Percentiles rank a stretch among this genome's conserved stretches.
These are phyloP conservation scores for Penicillium steckii DNA, from an alignment of 495 filamentous ascomycete species.

Conservation along the genomic window DNA sequence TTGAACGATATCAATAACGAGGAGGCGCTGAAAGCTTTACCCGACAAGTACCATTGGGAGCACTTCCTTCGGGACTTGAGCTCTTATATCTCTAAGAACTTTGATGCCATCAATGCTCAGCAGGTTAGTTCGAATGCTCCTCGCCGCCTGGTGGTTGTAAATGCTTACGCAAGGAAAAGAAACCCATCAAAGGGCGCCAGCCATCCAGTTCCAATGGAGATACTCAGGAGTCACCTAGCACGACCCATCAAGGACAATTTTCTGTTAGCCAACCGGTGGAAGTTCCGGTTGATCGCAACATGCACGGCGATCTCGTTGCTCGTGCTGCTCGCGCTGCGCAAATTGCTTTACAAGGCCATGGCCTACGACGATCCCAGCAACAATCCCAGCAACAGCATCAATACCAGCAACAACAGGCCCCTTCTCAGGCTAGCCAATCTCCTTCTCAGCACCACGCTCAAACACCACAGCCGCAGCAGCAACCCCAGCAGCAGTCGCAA, in stretches of 20 bases:
- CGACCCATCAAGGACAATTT: constrained; percentile 47
- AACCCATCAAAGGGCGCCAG: constrained; percentile 42
- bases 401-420: constrained; percentile 26
- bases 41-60: constrained; percentile 76
- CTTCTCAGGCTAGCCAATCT: constrained; percentile 23
- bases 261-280: constrained; percentile 43
- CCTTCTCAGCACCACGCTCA: constrained; percentile 29
- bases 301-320: constrained; percentile 52
- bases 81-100: constrained; percentile 72
- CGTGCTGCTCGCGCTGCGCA: constrained; percentile 54
- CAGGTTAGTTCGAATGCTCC: constrained; percentile 33
- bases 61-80: constrained; percentile 75
- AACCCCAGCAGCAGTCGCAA: constrained; percentile 26
- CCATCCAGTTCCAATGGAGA: constrained; percentile 43
- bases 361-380: constrained; percentile 44
- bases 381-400: constrained; percentile 36
- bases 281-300: constrained; percentile 42
- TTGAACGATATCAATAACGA: constrained; percentile 59
- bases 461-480: constrained; percentile 30
- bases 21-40: constrained; percentile 60
- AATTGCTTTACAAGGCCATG: constrained; percentile 52
- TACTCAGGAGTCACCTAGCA: constrained; percentile 35
- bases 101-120: constrained; percentile 59
- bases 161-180: constrained; percentile 40
- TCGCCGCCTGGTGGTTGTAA: neutral